Base-by-base conservation (phyloP, 2,329 filamentous ascomycete species). In the Westerdykella ornata region DNA sequence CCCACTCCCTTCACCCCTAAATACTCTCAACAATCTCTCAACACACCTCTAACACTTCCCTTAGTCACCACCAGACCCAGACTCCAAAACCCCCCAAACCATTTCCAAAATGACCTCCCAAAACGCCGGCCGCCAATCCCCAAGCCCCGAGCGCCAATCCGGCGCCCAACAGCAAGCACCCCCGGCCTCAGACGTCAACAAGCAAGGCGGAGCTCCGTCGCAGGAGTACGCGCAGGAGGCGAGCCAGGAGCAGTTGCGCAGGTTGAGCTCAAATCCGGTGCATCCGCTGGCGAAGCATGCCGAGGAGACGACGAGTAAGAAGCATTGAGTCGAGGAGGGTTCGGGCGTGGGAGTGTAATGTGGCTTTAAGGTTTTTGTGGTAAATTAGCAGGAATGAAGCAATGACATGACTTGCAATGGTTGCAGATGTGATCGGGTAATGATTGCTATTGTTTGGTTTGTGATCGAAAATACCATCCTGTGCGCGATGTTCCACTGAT, bases 81-180 rank as follows among this genome's bases (percentile, higher is more conserved):
- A 45, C 9, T 17, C 39, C 44, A 22, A 31, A 46, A 52, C 53
- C 47, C 65, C 34, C 37, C 34, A 45, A 54, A 50, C 46, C 65
- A 50, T 57, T 37, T 17, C 16, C 31, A 41, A 52, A 51, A 87
- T 88, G 84, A 81, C 84, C 55, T 73, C 76, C 42, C 75, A 71
- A 51, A 69, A 73, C 59, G 68, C 77, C 67, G 84, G 85, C 64
- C 81, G 82, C 60, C 77, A 94, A 69, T 94, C 88, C 22, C 88
- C 88, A 47, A 71, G 81, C 39, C 85, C 85, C 19, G 80, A 85
- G 70, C 62, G 65, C 52, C 85, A 87, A 68, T 70, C 73, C 29
- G 81, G 77, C 45, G 67, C 72, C 41, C 86, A 92, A 70, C 67
- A 78, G 44, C 69, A 77, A 49, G 77, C 77, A 6, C 60, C 75